These are phyloP conservation scores for Neoarthrinium moseri DNA, from an alignment of 2,329 filamentous ascomycete species.

Conservation along the genomic window DNA sequence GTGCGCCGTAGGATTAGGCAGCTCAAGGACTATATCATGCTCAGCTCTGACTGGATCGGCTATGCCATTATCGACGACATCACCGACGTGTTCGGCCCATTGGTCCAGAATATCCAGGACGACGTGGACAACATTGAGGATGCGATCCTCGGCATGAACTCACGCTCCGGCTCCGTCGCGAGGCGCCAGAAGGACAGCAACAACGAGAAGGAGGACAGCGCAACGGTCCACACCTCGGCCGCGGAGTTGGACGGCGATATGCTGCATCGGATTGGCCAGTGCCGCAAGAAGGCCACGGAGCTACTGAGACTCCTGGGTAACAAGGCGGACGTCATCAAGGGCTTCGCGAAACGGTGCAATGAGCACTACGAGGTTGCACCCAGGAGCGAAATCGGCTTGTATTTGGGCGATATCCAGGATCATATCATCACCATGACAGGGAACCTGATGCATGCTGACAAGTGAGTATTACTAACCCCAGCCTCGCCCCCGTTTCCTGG, in stretches of 20 bases:
- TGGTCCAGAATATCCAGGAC: slow-evolving; percentile 91
- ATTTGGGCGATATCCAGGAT: slow-evolving; percentile 97
- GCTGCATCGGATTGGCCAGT: slow-evolving; percentile 88
- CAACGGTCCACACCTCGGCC: slow-evolving; percentile 41
- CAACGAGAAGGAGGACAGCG: slow-evolving; percentile 39
- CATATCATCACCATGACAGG: slow-evolving; percentile 99
- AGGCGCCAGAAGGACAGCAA: slow-evolving; percentile 32
- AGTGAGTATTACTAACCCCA: slow-evolving; percentile 52
- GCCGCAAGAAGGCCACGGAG: slow-evolving; percentile 95
- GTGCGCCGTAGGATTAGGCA: slow-evolving; percentile 92
- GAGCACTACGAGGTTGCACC: slow-evolving; percentile 97
- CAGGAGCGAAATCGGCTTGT: slow-evolving; percentile 92
- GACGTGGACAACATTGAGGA: slow-evolving; percentile 98
- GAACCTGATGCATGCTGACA: slow-evolving; percentile 94
- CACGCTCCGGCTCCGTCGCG: slow-evolving; percentile 41
- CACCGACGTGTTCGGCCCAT: slow-evolving; percentile 89
- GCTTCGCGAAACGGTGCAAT: slow-evolving; percentile 96
- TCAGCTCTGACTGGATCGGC: slow-evolving; percentile 96
- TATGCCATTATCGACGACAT: slow-evolving; percentile 99
- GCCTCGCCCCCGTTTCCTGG: not conserved
- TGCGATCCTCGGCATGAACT: slow-evolving; percentile 77
- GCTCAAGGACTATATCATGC: slow-evolving; percentile 86
- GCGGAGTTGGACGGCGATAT: slow-evolving; percentile 71
- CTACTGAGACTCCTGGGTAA: slow-evolving; percentile 90
- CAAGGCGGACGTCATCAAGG: slow-evolving; percentile 98